phyloP scores from a whole-genome alignment of 257 asterid species.

The Solanum clarkiae region DNA sequence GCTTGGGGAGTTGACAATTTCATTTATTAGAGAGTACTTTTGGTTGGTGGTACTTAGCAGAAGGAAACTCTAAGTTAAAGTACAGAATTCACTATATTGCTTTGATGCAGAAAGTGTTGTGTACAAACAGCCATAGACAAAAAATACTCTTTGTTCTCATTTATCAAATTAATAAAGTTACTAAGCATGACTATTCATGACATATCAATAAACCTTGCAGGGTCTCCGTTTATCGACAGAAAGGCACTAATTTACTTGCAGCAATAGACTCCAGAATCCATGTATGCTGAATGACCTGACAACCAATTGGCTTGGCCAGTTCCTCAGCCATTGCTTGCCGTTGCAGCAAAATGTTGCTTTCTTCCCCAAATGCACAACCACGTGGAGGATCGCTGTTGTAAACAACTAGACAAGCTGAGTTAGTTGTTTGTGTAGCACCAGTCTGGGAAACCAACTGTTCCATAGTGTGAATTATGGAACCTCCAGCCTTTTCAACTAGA shows the following conservation, averaged over 20 bases:
- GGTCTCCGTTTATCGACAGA: neutral
- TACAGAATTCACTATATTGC: neutral
- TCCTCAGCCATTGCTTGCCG: slow-evolving; percentile 35
- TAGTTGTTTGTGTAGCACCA: neutral
- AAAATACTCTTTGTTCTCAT: neutral
- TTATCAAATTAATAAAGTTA: neutral
- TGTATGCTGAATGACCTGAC: slow-evolving; percentile 49
- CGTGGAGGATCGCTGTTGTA: slow-evolving; percentile 33
- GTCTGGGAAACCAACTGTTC: slow-evolving; percentile 20
- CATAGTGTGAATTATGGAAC: slow-evolving; percentile 23
- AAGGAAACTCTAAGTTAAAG: neutral
- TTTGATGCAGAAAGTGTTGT: neutral
- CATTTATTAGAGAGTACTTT: neutral
- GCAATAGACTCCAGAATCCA: slow-evolving; percentile 93
- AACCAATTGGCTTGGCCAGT: slow-evolving; percentile 19
- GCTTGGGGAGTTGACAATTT: too few species aligned
- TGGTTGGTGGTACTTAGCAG: neutral
- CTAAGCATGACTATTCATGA: neutral
- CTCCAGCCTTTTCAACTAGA: slow-evolving; percentile 64
- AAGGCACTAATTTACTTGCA: slow-evolving; percentile 36
- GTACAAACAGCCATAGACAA: neutral
- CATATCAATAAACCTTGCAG: neutral
- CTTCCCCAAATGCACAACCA: slow-evolving; percentile 20
- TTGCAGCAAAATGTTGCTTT: slow-evolving; percentile 8
- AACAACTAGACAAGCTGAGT: slow-evolving; percentile 27